A percentile compares a stretch with the other conserved stretches of the same genome.
Evolutionary conservation across 345 rosid genomes (phyloP).

Genomic region (Eutrema japonicum): DNA sequence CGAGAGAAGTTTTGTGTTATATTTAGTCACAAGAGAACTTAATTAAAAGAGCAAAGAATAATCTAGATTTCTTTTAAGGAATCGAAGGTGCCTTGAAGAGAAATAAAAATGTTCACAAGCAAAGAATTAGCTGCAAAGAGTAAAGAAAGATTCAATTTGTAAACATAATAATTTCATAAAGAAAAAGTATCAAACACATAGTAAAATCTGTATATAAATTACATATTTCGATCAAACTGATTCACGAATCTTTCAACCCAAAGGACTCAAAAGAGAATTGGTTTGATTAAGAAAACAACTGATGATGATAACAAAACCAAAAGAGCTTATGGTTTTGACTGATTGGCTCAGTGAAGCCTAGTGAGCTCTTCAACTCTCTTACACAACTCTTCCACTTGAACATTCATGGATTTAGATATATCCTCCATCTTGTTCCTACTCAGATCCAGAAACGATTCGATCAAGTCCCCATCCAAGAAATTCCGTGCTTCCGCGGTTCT

Average conservation of each 20-base stretch:
- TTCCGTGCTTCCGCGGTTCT: constrained; percentile 82
- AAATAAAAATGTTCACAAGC: constrained; percentile 35
- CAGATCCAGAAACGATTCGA: constrained; percentile 90
- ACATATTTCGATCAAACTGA: background rate
- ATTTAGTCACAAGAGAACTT: constrained; percentile 23
- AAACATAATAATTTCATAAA: background rate
- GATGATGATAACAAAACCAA: constrained; percentile 21
- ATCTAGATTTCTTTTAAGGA: constrained; percentile 38
- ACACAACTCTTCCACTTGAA: constrained; percentile 84
- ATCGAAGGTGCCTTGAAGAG: constrained; percentile 46
- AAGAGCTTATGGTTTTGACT: constrained; percentile 23
- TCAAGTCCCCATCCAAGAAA: constrained; percentile 91
- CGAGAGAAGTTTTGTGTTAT: constrained; percentile 6
- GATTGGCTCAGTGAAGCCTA: constrained; percentile 69
- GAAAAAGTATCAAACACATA: background rate
- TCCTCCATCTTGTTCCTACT: constrained; percentile 84
- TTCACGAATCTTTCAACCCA: background rate
- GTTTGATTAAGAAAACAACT: constrained; percentile 24
- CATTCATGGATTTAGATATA: constrained; percentile 67
- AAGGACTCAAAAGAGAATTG: background rate
- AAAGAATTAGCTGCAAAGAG: constrained; percentile 19
- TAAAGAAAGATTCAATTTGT: background rate
- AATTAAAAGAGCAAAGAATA: constrained; percentile 30
- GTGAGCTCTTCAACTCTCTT: constrained; percentile 94
- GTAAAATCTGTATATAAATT: background rate